These are phyloP conservation scores for Rhododendron williamsianum DNA, from an alignment of 148 eudicot species.

Conservation along the genomic window DNA sequence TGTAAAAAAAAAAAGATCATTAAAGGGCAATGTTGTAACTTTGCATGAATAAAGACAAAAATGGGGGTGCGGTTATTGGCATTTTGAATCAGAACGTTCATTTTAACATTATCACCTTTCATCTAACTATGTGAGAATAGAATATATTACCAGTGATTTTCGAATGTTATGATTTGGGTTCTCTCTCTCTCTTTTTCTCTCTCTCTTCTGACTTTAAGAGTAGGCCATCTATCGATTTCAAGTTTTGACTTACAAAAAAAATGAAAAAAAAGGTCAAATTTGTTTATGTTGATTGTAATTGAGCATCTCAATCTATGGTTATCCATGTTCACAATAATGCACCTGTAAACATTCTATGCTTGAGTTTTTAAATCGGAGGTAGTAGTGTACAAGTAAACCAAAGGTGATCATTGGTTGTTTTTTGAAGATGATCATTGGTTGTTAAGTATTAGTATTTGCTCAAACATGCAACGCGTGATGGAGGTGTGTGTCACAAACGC, in stretches of 20 bases:
- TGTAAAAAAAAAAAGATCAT: too few relatives aligned
- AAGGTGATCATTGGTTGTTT: not conserved
- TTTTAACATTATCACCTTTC: not conserved
- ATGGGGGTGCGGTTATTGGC: not conserved
- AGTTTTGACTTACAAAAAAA: not conserved
- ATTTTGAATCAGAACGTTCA: not conserved
- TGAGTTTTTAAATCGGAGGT: not conserved
- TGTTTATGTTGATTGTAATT: not conserved
- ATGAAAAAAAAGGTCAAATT: not conserved
- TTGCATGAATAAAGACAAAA: too few relatives aligned
- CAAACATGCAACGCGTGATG: not conserved
- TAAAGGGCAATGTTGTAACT: too few relatives aligned
- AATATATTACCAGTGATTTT: not conserved
- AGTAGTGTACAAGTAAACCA: not conserved
- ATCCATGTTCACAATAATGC: not conserved
- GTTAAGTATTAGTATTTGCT: not conserved
- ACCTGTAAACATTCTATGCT: not conserved
- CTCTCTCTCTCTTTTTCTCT: not conserved
- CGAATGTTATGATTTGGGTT: not conserved
- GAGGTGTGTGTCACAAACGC: not conserved
- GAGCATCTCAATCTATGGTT: not conserved
- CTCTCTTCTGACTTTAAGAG: not conserved
- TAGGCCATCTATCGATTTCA: not conserved
- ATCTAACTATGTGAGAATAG: not conserved
- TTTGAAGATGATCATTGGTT: not conserved